Evolutionary conservation across 2,329 filamentous ascomycete species (phyloP), one percentile per base, ranked within the genome.

Genomic region (Pseudocercospora crystallina): DNA sequence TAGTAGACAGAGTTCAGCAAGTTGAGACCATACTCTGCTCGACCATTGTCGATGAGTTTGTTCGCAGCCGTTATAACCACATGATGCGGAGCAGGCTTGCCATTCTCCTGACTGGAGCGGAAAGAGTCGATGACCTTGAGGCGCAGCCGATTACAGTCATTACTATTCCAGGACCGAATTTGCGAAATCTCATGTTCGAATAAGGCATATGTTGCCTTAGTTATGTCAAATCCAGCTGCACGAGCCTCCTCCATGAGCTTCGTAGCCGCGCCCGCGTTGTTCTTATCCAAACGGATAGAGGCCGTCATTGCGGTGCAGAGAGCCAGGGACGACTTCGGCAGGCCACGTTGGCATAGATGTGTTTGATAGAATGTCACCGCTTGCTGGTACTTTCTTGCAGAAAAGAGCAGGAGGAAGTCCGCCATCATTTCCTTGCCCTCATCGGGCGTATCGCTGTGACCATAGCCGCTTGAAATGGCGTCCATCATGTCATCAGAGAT

Each of bases 261-360:
- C 33, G 57, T 44, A 12, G 62, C 65, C 15, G 50, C 54, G 11
- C 40, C 39, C 15, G 46, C 11, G 15, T 61, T 40, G 33, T 62
- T 62, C 9, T 48, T n/a, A 17, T 61, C 42, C 5, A 56, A 46
- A 13, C 61, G 61, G 15, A 69, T 45, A 31, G 57, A 59, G 9
- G 67, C 63, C 43, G 67, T 58, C 5, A 67, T 49, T 1, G 65
- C 65, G 10, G 67, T 43, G 31, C 66, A 58, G 10, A 70, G 57
- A 2, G 58, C 52, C 13, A 56, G 49, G 5, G 57, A 50, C 11
- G 66, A 66, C 11, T 45, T 29, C 14, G 65, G 64, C 11, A 65
- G 35, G 20, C 20, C 20, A 26, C 20, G 20, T 4, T 26, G 20
- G 20, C 20, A 26, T 26, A 26, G 20, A 26, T 26, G 20, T 7